phyloP scores from a whole-genome alignment of 805 yeast species.

The Schwanniomyces vanrijiae region DNA sequence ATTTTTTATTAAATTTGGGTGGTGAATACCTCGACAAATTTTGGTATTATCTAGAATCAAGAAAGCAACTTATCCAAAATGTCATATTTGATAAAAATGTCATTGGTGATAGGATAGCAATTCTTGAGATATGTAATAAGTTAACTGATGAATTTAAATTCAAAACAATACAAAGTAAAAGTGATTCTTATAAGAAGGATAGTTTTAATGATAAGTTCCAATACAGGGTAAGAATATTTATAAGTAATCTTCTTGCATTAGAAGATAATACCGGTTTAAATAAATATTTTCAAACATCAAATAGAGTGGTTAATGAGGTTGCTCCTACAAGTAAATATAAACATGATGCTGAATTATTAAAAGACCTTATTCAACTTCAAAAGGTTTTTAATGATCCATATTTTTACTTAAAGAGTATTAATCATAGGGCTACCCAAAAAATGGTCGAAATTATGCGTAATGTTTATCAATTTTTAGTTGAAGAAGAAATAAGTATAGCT shows the following conservation, averaged over 20 bases:
- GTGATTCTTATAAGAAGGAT: slow-evolving; percentile 35
- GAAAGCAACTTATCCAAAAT: slow-evolving; percentile 20
- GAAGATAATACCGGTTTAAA: slow-evolving; percentile 48
- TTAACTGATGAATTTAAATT: slow-evolving; percentile 32
- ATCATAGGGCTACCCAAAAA: slow-evolving; percentile 17
- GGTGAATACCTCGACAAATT: slow-evolving; percentile 22
- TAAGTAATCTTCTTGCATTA: slow-evolving; percentile 31
- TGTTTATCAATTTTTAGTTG: slow-evolving; percentile 28
- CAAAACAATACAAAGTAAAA: slow-evolving; percentile 17
- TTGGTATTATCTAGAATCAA: slow-evolving; percentile 39
- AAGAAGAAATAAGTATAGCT: slow-evolving; percentile 27
- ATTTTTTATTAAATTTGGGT: slow-evolving; percentile 20
- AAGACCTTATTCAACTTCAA: slow-evolving; percentile 30
- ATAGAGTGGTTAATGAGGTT: slow-evolving; percentile 24
- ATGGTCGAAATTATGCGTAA: slow-evolving; percentile 23
- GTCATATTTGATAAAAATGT: slow-evolving; percentile 26
- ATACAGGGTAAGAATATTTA: slow-evolving; percentile 33
- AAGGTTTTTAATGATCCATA: slow-evolving; percentile 38
- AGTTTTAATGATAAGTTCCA: slow-evolving; percentile 39
- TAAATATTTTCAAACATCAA: slow-evolving; percentile 34
- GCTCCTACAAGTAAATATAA: slow-evolving; percentile 16
- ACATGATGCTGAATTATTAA: slow-evolving; percentile 26
- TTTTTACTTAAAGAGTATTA: slow-evolving; percentile 21
- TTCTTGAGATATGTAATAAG: slow-evolving; percentile 39
- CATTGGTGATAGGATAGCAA: slow-evolving; percentile 36